Evolutionary conservation across 768 basidiomycete species (phyloP).

Genomic region (Auricularia sp.): DNA sequence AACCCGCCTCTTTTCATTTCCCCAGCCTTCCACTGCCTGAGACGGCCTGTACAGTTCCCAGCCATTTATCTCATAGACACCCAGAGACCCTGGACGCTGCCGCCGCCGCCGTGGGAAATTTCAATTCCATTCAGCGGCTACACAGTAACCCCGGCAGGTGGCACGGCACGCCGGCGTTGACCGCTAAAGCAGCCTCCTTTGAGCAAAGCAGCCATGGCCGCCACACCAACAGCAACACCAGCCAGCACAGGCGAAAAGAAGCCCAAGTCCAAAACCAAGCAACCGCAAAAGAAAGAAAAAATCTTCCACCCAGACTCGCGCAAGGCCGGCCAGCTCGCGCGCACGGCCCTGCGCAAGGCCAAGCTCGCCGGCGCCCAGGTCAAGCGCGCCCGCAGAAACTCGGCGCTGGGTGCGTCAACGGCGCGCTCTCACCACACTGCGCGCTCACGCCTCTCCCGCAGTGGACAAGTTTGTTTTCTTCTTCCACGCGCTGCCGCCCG

Average conservation of each 20-base stretch:
- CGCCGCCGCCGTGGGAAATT: too few species aligned
- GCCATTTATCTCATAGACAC: too few species aligned
- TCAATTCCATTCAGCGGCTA: too few species aligned
- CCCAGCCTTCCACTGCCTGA: not conserved
- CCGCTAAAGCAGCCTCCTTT: too few species aligned
- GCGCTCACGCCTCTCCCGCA: constrained; percentile 18
- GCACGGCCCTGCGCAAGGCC: constrained; percentile 56
- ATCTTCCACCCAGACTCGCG: constrained; percentile 75
- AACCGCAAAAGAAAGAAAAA: constrained; percentile 55
- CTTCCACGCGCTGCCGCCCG: constrained; percentile 57
- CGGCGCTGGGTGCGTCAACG: constrained; percentile 36
- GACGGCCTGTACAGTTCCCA: too few species aligned
- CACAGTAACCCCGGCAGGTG: too few species aligned
- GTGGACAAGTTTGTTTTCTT: constrained; percentile 71
- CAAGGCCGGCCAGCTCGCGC: constrained; percentile 67
- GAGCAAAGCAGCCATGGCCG: too few species aligned
- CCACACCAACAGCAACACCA: not conserved
- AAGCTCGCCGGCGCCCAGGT: constrained; percentile 49
- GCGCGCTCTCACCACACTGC: not conserved
- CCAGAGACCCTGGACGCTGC: too few species aligned
- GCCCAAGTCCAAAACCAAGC: constrained; percentile 15
- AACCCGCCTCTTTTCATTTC: not conserved
- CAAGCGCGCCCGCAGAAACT: constrained; percentile 49
- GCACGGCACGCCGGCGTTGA: too few species aligned
- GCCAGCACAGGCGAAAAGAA: not conserved